Percentiles rank a stretch among this genome's conserved stretches.
These are phyloP conservation scores for Trichoderma sp. DNA, from an alignment of 2,329 filamentous ascomycete genomes.

Conservation along the genomic window DNA sequence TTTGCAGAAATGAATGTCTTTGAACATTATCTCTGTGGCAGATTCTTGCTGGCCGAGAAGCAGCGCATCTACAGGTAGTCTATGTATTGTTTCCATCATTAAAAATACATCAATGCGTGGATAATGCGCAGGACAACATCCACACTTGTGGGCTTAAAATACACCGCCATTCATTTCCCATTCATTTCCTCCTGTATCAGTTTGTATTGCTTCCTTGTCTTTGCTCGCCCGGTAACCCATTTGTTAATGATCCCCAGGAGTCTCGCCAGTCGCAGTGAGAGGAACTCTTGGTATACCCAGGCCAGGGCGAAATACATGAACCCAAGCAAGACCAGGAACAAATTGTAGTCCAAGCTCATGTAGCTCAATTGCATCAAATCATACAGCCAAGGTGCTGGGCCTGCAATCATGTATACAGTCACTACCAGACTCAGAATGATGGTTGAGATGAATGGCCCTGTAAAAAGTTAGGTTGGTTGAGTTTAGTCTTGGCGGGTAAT, in stretches of 20 bases:
- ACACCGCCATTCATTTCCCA: background rate
- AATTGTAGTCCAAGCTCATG: slow-evolving; percentile 69
- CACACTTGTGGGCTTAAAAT: background rate
- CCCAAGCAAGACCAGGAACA: slow-evolving; percentile 70
- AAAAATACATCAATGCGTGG: background rate
- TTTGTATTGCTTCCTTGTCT: slow-evolving; percentile 64
- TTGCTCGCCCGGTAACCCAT: slow-evolving; percentile 57
- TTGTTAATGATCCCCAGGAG: slow-evolving; percentile 62
- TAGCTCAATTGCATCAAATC: slow-evolving; percentile 82
- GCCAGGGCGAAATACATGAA: slow-evolving; percentile 65
- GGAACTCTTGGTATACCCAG: slow-evolving; percentile 67
- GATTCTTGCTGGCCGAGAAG: background rate
- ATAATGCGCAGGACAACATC: background rate
- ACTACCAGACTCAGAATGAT: slow-evolving; percentile 66
- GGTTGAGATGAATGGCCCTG: slow-evolving; percentile 81
- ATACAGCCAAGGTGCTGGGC: slow-evolving; percentile 66
- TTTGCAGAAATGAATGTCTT: background rate
- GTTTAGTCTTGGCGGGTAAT: no score
- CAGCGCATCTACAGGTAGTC: background rate
- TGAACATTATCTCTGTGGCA: background rate
- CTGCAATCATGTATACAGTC: slow-evolving; percentile 76
- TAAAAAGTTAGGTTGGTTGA: slow-evolving; percentile 4
- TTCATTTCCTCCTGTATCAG: slow-evolving; percentile 16
- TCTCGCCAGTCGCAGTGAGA: slow-evolving; percentile 69
- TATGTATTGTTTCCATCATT: background rate